Conservation (phyloP, 768 basidiomycete species). For the Lactifluus echinatus region DNA sequence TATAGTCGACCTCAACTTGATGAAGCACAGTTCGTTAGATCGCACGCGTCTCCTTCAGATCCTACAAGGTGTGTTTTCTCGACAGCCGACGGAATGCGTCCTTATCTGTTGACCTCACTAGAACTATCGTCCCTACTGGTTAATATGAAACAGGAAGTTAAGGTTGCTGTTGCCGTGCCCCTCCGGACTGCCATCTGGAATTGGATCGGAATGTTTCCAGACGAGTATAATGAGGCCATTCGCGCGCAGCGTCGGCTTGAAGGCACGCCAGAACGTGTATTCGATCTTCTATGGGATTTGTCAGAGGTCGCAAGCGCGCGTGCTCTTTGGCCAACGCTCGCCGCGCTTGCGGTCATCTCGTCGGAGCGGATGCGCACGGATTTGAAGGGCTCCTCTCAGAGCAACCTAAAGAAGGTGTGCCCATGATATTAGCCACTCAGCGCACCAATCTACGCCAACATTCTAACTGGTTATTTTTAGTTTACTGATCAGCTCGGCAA, state of each 20-base stretch:
- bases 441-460: neutral
- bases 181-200: slow-evolving; percentile 81
- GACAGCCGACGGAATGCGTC: neutral
- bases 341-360: slow-evolving; percentile 64
- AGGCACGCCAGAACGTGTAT: slow-evolving; percentile 78
- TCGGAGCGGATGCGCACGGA: slow-evolving; percentile 56
- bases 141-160: slow-evolving; percentile 69
- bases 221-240: slow-evolving; percentile 70
- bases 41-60: slow-evolving; percentile 57
- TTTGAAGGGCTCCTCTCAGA: slow-evolving; percentile 22
- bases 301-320: slow-evolving; percentile 33
- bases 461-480: slow-evolving; percentile 29
- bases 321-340: slow-evolving; percentile 73
- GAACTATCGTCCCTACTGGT: slow-evolving; percentile 78
- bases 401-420: slow-evolving; percentile 20
- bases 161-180: slow-evolving; percentile 60
- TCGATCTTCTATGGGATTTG: slow-evolving; percentile 59
- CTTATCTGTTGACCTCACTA: slow-evolving; percentile 23
- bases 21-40: slow-evolving; percentile 73
- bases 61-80: slow-evolving; percentile 48
- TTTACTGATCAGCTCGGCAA: slow-evolving; percentile 58
- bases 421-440: neutral
- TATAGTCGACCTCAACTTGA: slow-evolving; percentile 63
- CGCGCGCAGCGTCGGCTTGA: slow-evolving; percentile 56
- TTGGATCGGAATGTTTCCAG: slow-evolving; percentile 74